A percentile compares a stretch with the other conserved stretches of the same genome.
Conservation (phyloP, 2,329 filamentous ascomycete genomes). For the Diaporthe humulicola region DNA sequence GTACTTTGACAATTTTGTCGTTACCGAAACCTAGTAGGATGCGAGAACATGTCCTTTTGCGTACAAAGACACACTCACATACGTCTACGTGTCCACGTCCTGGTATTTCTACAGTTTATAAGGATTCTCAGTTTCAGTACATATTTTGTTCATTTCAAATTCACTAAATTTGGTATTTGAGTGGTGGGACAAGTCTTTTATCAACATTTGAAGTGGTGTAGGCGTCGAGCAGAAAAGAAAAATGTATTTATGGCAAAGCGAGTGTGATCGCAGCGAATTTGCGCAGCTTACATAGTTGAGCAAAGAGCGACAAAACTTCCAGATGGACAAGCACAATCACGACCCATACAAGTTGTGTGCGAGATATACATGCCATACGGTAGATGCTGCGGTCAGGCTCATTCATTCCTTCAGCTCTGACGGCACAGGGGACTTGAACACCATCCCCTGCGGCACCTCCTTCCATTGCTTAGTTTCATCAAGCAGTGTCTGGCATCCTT, state of each 20-base stretch:
- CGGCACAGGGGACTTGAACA: background rate
- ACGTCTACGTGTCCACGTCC: background rate
- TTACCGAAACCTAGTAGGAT: background rate
- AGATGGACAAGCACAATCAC: background rate
- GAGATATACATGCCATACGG: background rate
- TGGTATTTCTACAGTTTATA: background rate
- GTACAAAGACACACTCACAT: background rate
- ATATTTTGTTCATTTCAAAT: background rate
- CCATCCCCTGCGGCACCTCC: slow-evolving; percentile 36
- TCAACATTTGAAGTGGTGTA: too few relatives aligned
- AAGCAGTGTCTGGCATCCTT: slow-evolving; percentile 32
- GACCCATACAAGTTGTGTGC: background rate
- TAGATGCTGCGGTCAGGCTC: background rate
- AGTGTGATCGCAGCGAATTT: background rate
- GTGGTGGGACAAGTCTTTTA: too few relatives aligned
- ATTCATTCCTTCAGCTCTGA: slow-evolving; percentile 16
- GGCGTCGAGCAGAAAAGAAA: too few relatives aligned
- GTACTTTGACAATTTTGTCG: background rate
- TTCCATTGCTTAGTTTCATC: slow-evolving; percentile 37
- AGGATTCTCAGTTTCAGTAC: background rate
- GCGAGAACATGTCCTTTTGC: too few relatives aligned
- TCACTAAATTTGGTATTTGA: background rate
- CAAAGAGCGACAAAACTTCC: too few relatives aligned
- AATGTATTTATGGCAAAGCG: background rate
- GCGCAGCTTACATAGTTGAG: background rate